Percentiles rank a stretch among this genome's conserved stretches.
These are phyloP conservation scores for Limonomyces culmigenus DNA, from an alignment of 1,284 basidiomycete genomes.

Conservation along the genomic window DNA sequence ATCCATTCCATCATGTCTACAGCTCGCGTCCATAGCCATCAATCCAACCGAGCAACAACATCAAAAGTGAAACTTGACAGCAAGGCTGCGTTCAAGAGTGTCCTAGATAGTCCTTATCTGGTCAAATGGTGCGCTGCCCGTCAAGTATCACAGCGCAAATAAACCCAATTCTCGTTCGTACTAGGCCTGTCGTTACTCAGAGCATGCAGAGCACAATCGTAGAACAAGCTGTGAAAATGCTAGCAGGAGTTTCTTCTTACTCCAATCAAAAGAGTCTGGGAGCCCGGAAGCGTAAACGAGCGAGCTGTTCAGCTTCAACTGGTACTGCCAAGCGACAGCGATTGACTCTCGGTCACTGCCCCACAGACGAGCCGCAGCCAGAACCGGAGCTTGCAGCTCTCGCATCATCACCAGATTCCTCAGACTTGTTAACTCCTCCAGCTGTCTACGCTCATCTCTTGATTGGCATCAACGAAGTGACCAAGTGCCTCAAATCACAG, in stretches of 20 bases:
- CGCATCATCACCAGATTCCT: background rate
- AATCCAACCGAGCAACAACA: slow-evolving; percentile 42
- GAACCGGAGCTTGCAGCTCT: too few species aligned
- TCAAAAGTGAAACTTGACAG: slow-evolving; percentile 21
- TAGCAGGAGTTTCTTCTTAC: slow-evolving; percentile 33
- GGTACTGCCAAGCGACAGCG: too few species aligned
- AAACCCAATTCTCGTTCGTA: background rate
- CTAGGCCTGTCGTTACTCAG: slow-evolving; percentile 47
- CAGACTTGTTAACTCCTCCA: background rate
- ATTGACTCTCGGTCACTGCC: too few species aligned
- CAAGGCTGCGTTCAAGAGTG: slow-evolving; percentile 48
- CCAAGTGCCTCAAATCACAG: slow-evolving; percentile 54
- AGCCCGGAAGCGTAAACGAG: too few species aligned
- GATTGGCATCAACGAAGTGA: slow-evolving; percentile 70
- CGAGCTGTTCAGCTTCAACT: slow-evolving; percentile 10
- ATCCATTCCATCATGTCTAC: background rate
- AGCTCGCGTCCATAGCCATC: slow-evolving; percentile 31
- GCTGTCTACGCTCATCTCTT: slow-evolving; percentile 30
- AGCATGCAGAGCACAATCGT: slow-evolving; percentile 47
- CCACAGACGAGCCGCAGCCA: too few species aligned
- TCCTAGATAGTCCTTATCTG: slow-evolving; percentile 54
- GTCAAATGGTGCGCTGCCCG: slow-evolving; percentile 38
- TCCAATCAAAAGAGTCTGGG: slow-evolving; percentile 15
- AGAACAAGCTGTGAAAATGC: slow-evolving; percentile 25
- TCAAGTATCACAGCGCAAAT: background rate